Conservation (phyloP, 2,329 filamentous ascomycete species). For the Hirsutella rhossiliensis region DNA sequence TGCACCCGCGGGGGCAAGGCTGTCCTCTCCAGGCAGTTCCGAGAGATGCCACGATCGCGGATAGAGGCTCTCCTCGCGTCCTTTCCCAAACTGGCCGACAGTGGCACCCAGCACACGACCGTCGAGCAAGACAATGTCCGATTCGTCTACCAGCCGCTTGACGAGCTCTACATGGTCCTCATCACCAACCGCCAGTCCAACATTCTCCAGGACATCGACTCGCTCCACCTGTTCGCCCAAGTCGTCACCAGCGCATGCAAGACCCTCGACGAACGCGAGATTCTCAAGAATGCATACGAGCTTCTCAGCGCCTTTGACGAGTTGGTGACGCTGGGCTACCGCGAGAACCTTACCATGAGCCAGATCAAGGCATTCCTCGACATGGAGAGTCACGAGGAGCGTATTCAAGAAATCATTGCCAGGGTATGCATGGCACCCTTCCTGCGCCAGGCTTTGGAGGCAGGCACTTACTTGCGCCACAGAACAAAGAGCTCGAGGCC, state of each 20-base stretch:
- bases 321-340: slow-evolving; percentile 86
- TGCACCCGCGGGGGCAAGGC: slow-evolving; percentile 97
- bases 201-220: slow-evolving; percentile 98
- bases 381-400: slow-evolving; percentile 98
- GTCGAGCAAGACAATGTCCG: slow-evolving; percentile 99
- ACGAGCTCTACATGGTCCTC: slow-evolving; percentile 98
- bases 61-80: slow-evolving; percentile 94
- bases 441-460: background rate
- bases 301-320: slow-evolving; percentile 95
- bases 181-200: slow-evolving; percentile 99
- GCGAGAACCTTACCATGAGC: slow-evolving; percentile 89
- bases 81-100: slow-evolving; percentile 94
- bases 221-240: slow-evolving; percentile 93
- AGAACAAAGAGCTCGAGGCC: slow-evolving; percentile 98
- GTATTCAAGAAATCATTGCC: slow-evolving; percentile 96
- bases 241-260: slow-evolving; percentile 96
- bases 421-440: slow-evolving; percentile 41
- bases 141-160: slow-evolving; percentile 97
- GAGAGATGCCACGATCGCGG: slow-evolving; percentile 92
- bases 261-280: slow-evolving; percentile 90
- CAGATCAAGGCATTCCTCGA: slow-evolving; percentile 99
- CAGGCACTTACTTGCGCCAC: slow-evolving; percentile 13
- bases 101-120: slow-evolving; percentile 91
- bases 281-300: slow-evolving; percentile 89
- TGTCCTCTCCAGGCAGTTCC: slow-evolving; percentile 93